phyloP scores from a whole-genome alignment of 257 asterid species.

The Salvia miltiorrhiza region DNA sequence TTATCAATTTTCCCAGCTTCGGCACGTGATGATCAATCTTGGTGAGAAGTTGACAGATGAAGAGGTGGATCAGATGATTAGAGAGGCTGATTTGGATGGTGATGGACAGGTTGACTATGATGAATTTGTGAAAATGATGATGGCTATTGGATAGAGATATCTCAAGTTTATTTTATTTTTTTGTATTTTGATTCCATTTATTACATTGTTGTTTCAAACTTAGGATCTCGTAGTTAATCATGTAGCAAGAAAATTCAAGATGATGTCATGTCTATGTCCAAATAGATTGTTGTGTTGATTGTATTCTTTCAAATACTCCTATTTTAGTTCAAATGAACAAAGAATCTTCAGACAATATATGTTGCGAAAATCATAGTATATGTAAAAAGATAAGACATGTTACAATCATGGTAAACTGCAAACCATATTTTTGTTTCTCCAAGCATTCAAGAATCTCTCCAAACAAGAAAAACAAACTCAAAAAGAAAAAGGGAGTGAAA shows the following conservation, averaged over 20 bases:
- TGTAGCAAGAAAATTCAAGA: not conserved
- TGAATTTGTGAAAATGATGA: conserved; percentile 56
- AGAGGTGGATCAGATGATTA: conserved; percentile 52
- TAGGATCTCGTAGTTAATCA: not conserved
- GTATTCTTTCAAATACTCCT: conserved; percentile 31
- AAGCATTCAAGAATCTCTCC: conserved; percentile 14
- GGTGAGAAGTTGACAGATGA: conserved; percentile 52
- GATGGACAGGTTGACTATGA: conserved; percentile 54
- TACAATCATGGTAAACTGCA: conserved; percentile 17
- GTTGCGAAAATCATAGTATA: conserved; percentile 1
- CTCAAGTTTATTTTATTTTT: not conserved
- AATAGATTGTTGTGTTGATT: conserved; percentile 15
- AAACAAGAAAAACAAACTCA: conserved; percentile 17
- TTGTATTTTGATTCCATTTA: not conserved
- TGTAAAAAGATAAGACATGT: not conserved
- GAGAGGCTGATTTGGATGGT: conserved; percentile 58
- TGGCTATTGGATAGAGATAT: conserved; percentile 30
- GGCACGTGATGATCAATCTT: conserved; percentile 53
- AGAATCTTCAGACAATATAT: not conserved
- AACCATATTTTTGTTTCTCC: not conserved
- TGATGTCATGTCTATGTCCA: not conserved
- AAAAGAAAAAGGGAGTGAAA: not conserved
- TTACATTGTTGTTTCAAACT: conserved; percentile 15
- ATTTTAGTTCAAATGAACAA: conserved; percentile 7
- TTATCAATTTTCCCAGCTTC: conserved; percentile 30